These are phyloP conservation scores for Dendrothele bispora DNA, from an alignment of 768 basidiomycete genomes.

Conservation along the genomic window DNA sequence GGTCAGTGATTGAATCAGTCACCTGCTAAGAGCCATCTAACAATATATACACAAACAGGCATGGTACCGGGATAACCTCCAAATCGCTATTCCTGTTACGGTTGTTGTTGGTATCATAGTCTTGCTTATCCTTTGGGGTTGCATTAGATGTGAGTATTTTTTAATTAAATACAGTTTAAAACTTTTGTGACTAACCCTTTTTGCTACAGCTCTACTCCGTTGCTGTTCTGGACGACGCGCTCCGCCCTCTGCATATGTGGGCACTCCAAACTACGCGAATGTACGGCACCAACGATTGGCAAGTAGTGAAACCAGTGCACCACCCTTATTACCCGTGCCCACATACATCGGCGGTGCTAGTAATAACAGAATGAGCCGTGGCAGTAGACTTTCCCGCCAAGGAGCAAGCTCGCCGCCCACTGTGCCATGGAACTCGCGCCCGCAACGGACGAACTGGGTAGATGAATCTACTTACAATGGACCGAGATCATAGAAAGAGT, in stretches of 20 bases:
- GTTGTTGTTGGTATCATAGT: constrained; percentile 65
- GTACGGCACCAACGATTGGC: constrained; percentile 1
- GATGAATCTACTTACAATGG: background rate
- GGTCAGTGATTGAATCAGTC: constrained; percentile 32
- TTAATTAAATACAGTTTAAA: no score
- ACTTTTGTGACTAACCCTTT: background rate
- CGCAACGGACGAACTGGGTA: constrained; percentile 1
- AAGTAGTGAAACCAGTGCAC: background rate
- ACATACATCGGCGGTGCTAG: background rate
- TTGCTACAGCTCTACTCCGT: background rate
- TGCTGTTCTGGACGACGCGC: constrained; percentile 3
- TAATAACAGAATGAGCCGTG: constrained; percentile 1
- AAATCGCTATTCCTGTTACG: constrained; percentile 79
- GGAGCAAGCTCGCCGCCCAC: background rate
- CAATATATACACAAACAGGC: constrained; percentile 38
- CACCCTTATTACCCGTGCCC: background rate
- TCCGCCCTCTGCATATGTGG: no score
- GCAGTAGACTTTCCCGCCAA: background rate
- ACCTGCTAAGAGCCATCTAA: background rate
- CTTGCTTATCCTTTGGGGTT: constrained; percentile 54
- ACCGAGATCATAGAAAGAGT: background rate
- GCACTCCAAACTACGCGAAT: background rate
- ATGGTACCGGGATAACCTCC: constrained; percentile 75
- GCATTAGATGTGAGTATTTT: constrained; percentile 42
- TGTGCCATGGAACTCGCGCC: background rate